phyloP scores from a whole-genome alignment of 257 asterid species.

The Apocynum venetum region DNA sequence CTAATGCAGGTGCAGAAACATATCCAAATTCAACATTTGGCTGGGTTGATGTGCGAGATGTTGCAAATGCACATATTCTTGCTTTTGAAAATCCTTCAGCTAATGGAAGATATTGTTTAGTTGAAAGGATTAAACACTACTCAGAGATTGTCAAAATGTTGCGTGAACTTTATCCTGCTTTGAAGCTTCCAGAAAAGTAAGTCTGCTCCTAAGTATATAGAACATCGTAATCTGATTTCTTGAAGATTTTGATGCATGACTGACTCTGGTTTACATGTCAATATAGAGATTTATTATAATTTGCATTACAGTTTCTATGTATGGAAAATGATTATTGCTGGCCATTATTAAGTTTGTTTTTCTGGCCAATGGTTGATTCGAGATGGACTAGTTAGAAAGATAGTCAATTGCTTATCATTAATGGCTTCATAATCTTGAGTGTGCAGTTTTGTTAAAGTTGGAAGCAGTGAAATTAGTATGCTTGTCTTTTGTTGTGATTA shows the following conservation, averaged over 20 bases:
- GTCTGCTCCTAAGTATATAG: not conserved
- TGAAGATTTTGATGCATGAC: not conserved
- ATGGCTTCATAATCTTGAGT: no score
- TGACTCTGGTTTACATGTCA: not conserved
- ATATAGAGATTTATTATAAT: not conserved
- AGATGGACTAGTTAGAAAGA: not conserved
- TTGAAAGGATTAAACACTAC: constrained; percentile 17
- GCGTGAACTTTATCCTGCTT: constrained; percentile 20
- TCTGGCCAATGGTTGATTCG: not conserved
- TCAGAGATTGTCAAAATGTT: constrained; percentile 24
- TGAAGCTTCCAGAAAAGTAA: constrained; percentile 20
- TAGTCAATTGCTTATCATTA: not conserved
- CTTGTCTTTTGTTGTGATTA: not conserved
- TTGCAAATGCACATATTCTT: constrained; percentile 28
- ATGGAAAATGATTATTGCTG: not conserved
- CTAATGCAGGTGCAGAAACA: constrained; percentile 54
- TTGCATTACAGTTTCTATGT: not conserved
- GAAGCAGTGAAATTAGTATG: not conserved
- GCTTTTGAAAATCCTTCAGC: constrained; percentile 28
- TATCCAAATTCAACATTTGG: constrained; percentile 25
- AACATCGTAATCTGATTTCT: not conserved
- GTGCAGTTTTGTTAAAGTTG: not conserved
- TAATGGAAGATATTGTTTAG: constrained; percentile 29
- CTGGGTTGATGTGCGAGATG: constrained; percentile 35
- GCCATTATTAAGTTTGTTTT: not conserved